Base-by-base conservation (phyloP, 2,329 filamentous ascomycete species). In the Massarina eburnea region DNA sequence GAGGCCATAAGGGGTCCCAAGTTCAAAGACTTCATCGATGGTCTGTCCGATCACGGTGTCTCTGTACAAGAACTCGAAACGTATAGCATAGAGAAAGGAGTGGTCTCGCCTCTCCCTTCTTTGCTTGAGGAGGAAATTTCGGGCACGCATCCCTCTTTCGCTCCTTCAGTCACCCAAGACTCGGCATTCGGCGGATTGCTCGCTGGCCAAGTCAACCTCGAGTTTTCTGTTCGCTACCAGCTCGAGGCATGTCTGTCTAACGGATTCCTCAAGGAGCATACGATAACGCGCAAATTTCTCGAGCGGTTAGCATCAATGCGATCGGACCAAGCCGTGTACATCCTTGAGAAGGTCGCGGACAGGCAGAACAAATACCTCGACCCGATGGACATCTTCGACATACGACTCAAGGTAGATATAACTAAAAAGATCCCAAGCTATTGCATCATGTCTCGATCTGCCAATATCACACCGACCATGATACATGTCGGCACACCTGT, bases 191-290 rank as follows among this genome's bases (percentile, higher is more conserved):
- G 63, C 8, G 59, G 70, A 18, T 66, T 75, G 2, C 51, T 73
- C 18, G 46, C 49, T n/a, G 39, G 46, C 15, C 57, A 57, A 10
- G 38, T 64, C 8, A 54, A 62, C 29, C 45, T 54, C 54, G 71
- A 43, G 0, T 96, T 91, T 50, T 73, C 83, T 1, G 81, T 96
- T 1, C 81, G 89, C 14, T 99, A 97, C 62, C 91, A 96, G 65
- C 80, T 99, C 0, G 92, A 99, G 67, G 91, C 90, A 0, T 97
- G 92, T 64, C 78, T 97, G n/a, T 95, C 91, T 0, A 82, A 86
- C 21, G 84, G 85, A 0, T 76, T 83, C 19, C 72, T 99, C 10
- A 86, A 85, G 42, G 92, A 96, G 66, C 82, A 89, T 62, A 87
- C 80, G 37, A 79, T 97, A 35, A 79, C 75, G 1, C 65, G 70